These are phyloP conservation scores for Venturia carpophila DNA, from an alignment of 2,329 filamentous ascomycete species.

Conservation along the genomic window DNA sequence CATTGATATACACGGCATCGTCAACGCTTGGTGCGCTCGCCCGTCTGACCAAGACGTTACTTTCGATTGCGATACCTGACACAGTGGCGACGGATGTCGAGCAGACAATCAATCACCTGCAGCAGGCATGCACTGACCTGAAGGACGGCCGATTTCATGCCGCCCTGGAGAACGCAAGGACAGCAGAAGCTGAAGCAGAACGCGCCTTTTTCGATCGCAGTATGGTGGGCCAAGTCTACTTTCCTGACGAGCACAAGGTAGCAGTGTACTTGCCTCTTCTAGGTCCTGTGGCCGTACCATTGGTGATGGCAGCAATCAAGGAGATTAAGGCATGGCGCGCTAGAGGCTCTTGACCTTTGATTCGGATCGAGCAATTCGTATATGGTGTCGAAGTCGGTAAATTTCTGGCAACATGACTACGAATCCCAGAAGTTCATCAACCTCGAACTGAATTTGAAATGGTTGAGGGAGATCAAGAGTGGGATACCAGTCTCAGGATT, in stretches of 20 bases:
- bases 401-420: no score
- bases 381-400: not conserved
- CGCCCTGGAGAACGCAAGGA: conserved; percentile 70
- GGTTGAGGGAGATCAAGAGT: no score
- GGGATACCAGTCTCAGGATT: no score
- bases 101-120: conserved; percentile 68
- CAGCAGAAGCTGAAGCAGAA: conserved; percentile 83
- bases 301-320: conserved; percentile 75
- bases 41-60: conserved; percentile 72
- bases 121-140: conserved; percentile 66
- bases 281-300: conserved; percentile 81
- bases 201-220: conserved; percentile 96
- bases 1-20: conserved; percentile 79
- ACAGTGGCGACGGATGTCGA: conserved; percentile 80
- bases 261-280: conserved; percentile 90
- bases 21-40: conserved; percentile 91
- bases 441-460: no score
- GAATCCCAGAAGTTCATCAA: no score
- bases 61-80: conserved; percentile 83
- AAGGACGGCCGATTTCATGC: conserved; percentile 51
- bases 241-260: conserved; percentile 96
- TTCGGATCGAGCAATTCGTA: not conserved
- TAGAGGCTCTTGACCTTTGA: not conserved
- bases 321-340: conserved; percentile 39
- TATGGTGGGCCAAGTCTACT: conserved; percentile 98